These are phyloP conservation scores for Backusella morwellensis DNA, from an alignment of 192 early-diverging fungal genomes.

Conservation along the genomic window DNA sequence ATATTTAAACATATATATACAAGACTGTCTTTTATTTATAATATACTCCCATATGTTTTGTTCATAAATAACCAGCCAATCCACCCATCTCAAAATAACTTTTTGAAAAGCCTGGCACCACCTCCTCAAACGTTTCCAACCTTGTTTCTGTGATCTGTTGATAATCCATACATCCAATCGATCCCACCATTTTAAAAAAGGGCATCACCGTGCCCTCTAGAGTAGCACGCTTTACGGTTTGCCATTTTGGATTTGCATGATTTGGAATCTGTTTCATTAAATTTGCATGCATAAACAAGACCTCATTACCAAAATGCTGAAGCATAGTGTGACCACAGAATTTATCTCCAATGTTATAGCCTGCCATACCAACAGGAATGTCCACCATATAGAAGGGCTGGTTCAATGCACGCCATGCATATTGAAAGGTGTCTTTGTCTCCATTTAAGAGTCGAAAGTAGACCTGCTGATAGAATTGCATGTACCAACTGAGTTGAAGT, in stretches of 20 bases:
- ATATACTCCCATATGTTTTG: not conserved
- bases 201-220: not conserved
- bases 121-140: constrained; percentile 17
- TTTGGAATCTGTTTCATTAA: constrained; percentile 31
- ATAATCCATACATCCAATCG: constrained; percentile 30
- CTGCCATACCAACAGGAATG: constrained; percentile 28
- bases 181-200: constrained; percentile 21
- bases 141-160: not conserved
- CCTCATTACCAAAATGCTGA: constrained; percentile 17
- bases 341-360: constrained; percentile 8
- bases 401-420: constrained; percentile 28
- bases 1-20: not conserved
- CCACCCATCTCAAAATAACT: constrained; percentile 32
- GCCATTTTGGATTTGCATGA: not conserved
- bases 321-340: constrained; percentile 37
- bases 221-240: not conserved
- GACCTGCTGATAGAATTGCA: constrained; percentile 30
- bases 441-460: constrained; percentile 37
- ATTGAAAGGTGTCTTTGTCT: constrained; percentile 40
- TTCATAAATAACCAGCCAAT: constrained; percentile 15
- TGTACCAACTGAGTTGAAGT: constrained; percentile 31
- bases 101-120: constrained; percentile 20
- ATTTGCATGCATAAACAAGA: constrained; percentile 37
- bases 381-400: constrained; percentile 18
- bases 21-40: not conserved